These are phyloP conservation scores for Boechera retrofracta DNA, from an alignment of 345 rosid species.

Conservation along the genomic window DNA sequence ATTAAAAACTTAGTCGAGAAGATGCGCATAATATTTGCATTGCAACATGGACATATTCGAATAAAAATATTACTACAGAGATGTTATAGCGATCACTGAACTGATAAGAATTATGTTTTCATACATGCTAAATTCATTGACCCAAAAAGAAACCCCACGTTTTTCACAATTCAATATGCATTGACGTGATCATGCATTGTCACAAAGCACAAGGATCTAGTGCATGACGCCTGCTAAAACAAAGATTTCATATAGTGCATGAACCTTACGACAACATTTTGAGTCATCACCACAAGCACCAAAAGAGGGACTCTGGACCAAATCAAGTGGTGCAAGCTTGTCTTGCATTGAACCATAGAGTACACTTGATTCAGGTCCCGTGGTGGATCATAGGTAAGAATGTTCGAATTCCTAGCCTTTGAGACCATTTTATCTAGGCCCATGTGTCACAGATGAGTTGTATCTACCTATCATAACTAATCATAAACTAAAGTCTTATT, in stretches of 20 bases:
- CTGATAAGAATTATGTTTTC: background rate
- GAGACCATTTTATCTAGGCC: background rate
- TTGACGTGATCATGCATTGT: conserved; percentile 28
- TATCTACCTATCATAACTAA: background rate
- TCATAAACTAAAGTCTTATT: background rate
- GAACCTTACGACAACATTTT: conserved; percentile 17
- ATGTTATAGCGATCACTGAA: background rate
- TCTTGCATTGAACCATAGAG: background rate
- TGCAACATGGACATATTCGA: conserved; percentile 7
- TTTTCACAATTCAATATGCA: conserved; percentile 11
- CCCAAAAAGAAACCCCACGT: background rate
- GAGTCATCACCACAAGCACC: conserved; percentile 13
- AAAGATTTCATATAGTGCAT: background rate
- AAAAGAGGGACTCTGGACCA: conserved; percentile 20
- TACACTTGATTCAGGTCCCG: background rate
- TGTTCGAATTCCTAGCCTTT: conserved; percentile 23
- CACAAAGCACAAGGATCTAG: conserved; percentile 11
- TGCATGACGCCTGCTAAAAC: conserved; percentile 27
- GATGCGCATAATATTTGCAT: background rate
- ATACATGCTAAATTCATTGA: too few relatives aligned
- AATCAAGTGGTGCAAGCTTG: conserved; percentile 20
- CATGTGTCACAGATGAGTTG: background rate
- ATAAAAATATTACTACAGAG: background rate
- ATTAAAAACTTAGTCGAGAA: background rate
- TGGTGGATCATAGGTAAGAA: background rate